Conservation (phyloP, 2,329 filamentous ascomycete genomes). For the Capronia americana region DNA sequence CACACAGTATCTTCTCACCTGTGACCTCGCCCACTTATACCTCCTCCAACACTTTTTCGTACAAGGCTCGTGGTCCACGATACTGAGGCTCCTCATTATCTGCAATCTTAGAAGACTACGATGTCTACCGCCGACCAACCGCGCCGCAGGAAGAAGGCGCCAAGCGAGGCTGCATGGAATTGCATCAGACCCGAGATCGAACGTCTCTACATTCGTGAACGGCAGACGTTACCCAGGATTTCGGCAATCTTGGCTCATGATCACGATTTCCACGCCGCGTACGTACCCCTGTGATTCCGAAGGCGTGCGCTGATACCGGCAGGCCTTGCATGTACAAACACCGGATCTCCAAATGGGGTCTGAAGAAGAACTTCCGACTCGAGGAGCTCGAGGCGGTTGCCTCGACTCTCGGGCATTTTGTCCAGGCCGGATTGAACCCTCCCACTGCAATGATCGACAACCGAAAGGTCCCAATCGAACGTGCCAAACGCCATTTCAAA, state of each 20-base stretch:
- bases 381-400: constrained; percentile 29
- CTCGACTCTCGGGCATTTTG: constrained; percentile 13
- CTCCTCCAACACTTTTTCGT: background rate
- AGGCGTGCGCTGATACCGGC: background rate
- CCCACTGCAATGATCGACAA: constrained; percentile 15
- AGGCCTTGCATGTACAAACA: constrained; percentile 33
- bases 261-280: constrained; percentile 71
- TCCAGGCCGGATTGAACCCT: constrained; percentile 10
- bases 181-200: constrained; percentile 68
- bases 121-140: background rate
- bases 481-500: constrained; percentile 28
- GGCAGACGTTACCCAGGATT: constrained; percentile 69
- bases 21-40: background rate
- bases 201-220: constrained; percentile 76
- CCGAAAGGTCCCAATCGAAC: constrained; percentile 11
- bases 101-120: background rate
- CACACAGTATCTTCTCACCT: background rate
- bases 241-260: constrained; percentile 70
- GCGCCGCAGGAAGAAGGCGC: constrained; percentile 18
- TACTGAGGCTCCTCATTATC: background rate
- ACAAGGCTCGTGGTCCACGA: background rate
- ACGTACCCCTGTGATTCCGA: background rate
- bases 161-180: constrained; percentile 60
- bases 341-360: constrained; percentile 27
- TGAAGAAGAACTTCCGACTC: constrained; percentile 32